Evolutionary conservation across 2,329 filamentous ascomycete species (phyloP).

Genomic region (Metarhizium sp.): DNA sequence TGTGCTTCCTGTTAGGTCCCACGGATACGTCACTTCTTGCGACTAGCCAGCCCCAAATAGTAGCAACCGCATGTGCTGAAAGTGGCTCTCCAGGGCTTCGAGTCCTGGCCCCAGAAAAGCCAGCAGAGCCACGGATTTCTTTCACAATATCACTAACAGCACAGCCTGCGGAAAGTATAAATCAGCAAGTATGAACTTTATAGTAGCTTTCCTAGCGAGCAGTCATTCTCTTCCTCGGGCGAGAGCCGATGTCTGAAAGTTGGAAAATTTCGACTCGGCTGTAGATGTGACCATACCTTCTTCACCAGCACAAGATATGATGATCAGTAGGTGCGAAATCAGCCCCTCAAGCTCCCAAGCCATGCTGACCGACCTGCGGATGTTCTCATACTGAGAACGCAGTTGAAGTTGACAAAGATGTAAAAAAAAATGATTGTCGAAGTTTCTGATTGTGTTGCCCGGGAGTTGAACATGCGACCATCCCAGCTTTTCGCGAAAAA

Average conservation of each 20-base stretch:
- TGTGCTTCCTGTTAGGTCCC: slow-evolving; percentile 21
- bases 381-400: slow-evolving; percentile 16
- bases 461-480: slow-evolving; percentile 12
- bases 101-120: slow-evolving; percentile 8
- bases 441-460: neutral
- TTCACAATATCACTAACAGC: slow-evolving; percentile 21
- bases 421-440: slow-evolving; percentile 4
- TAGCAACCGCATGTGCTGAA: slow-evolving; percentile 18
- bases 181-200: neutral
- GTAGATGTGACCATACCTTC: slow-evolving; percentile 19
- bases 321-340: slow-evolving; percentile 25
- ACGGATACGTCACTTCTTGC: slow-evolving; percentile 26
- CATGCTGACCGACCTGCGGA: slow-evolving; percentile 16
- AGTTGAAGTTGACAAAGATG: neutral
- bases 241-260: neutral
- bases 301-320: slow-evolving; percentile 29
- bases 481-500: neutral
- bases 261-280: neutral
- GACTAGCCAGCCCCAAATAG: slow-evolving; percentile 27
- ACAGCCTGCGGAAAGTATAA: slow-evolving; percentile 16
- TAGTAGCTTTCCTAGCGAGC: neutral
- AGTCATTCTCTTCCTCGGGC: neutral
- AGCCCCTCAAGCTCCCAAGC: slow-evolving; percentile 29
- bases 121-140: slow-evolving; percentile 19
- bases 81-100: slow-evolving; percentile 7